These are phyloP conservation scores for Lodderomyces metapsilosis DNA, from an alignment of 1,139 yeast species.

Conservation along the genomic window DNA sequence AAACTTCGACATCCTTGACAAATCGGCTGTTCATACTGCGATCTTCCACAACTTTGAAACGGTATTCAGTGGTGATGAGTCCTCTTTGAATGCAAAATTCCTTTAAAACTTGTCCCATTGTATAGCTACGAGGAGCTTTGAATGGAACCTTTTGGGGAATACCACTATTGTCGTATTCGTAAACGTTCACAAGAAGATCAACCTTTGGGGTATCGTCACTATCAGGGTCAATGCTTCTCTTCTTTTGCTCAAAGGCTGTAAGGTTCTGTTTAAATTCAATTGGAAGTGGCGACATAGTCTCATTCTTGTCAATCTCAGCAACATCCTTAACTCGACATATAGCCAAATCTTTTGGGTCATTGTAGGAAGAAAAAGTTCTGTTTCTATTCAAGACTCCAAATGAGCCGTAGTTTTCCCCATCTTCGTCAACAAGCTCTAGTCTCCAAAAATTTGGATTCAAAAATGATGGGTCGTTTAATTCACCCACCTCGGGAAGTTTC, in stretches of 20 bases:
- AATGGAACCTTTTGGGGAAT: conserved; percentile 10
- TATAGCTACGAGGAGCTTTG: conserved; percentile 15
- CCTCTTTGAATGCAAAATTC: conserved; percentile 33
- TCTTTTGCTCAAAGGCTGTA: conserved; percentile 17
- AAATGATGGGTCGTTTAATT: conserved; percentile 15
- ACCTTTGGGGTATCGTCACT: conserved; percentile 8
- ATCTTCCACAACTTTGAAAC: conserved; percentile 14
- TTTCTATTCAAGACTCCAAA: conserved; percentile 68
- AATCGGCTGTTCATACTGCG: conserved; percentile 9
- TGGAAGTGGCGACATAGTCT: conserved; percentile 55
- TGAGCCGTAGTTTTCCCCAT: conserved; percentile 74
- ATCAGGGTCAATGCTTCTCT: conserved; percentile 13
- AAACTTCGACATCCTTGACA: conserved; percentile 21
- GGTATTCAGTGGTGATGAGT: conserved; percentile 23
- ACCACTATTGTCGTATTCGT: conserved; percentile 11
- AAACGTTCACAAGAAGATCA: conserved; percentile 12
- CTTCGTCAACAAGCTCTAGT: conserved; percentile 72
- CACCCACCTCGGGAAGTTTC: conserved; percentile 20
- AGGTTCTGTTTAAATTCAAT: conserved; percentile 34
- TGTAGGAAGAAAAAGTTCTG: conserved; percentile 54
- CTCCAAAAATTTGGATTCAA: conserved; percentile 65
- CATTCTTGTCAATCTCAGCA: conserved; percentile 32
- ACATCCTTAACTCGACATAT: conserved; percentile 45
- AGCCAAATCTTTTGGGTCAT: conserved; percentile 64
- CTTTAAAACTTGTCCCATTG: conserved; percentile 31